Evolutionary conservation across 2,329 filamentous ascomycete species (phyloP).

Genomic region (Aureobasidium lini): DNA sequence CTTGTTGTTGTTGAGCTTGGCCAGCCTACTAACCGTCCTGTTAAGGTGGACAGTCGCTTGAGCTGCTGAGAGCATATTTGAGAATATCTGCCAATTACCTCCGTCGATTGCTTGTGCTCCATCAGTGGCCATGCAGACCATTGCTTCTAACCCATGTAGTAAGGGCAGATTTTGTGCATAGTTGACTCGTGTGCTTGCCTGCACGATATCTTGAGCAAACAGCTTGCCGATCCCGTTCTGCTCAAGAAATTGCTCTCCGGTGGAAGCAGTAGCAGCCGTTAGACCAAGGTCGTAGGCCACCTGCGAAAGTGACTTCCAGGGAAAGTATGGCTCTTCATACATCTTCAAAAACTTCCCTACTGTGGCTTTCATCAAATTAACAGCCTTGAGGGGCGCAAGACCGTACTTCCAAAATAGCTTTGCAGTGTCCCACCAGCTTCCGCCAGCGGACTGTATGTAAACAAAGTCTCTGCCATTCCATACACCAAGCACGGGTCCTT

Average conservation of each 20-base stretch:
- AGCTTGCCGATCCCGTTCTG: constrained; percentile 57
- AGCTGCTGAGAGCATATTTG: constrained; percentile 64
- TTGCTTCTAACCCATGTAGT: constrained; percentile 83
- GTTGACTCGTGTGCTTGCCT: constrained; percentile 87
- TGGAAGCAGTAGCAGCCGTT: constrained; percentile 56
- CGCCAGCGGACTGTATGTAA: constrained; percentile 54
- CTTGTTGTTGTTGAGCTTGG: not conserved
- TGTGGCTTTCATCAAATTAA: constrained; percentile 62
- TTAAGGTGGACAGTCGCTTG: constrained; percentile 56
- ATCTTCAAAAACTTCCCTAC: constrained; percentile 68
- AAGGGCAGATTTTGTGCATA: constrained; percentile 82
- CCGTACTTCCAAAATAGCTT: constrained; percentile 85
- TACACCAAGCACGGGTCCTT: constrained; percentile 58
- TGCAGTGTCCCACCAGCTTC: constrained; percentile 69
- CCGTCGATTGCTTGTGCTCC: constrained; percentile 72
- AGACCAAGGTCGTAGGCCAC: constrained; percentile 62
- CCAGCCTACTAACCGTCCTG: constrained; percentile 51
- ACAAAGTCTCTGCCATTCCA: constrained; percentile 78
- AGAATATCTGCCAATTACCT: constrained; percentile 93
- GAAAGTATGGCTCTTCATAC: constrained; percentile 76
- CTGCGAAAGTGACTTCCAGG: constrained; percentile 68
- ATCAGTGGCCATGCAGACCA: constrained; percentile 86
- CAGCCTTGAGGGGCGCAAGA: constrained; percentile 63
- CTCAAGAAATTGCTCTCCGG: constrained; percentile 65
- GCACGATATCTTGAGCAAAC: constrained; percentile 76